phyloP scores from a whole-genome alignment of 1,139 yeast species.

The Arxiozyma slooffiae region DNA sequence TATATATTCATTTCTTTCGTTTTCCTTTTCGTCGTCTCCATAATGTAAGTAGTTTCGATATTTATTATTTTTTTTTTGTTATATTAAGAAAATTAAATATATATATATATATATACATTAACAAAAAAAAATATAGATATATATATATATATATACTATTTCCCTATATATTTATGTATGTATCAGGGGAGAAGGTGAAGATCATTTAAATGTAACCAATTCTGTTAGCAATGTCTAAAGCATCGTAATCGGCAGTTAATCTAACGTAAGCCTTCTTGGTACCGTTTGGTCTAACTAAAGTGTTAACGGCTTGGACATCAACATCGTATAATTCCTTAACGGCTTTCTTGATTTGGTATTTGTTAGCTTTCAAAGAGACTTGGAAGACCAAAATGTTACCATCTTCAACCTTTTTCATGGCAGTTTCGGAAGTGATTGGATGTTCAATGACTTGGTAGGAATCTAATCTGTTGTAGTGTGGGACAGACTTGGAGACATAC shows the following conservation, averaged over 20 bases:
- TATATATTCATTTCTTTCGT: neutral
- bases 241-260: constrained; percentile 98
- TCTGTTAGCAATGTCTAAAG: constrained; percentile 99
- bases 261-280: constrained; percentile 99
- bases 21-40: too few species aligned
- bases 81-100: too few species aligned
- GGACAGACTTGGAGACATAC: constrained; percentile 92
- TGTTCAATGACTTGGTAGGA: constrained; percentile 89
- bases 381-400: constrained; percentile 95
- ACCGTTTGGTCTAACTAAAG: constrained; percentile 97
- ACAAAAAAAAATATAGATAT: neutral
- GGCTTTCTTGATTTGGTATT: constrained; percentile 62
- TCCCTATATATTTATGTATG: neutral
- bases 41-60: too few species aligned
- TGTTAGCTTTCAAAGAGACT: constrained; percentile 14
- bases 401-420: constrained; percentile 99
- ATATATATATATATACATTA: neutral
- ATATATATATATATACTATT: neutral
- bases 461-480: constrained; percentile 95
- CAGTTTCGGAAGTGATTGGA: constrained; percentile 97
- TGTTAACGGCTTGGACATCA: constrained; percentile 88
- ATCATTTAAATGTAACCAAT: constrained; percentile 82
- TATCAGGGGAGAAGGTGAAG: neutral
- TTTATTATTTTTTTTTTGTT: too few species aligned
- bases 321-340: constrained; percentile 97